Conservation (phyloP, 2,329 filamentous ascomycete species). For the Aspergillus nomiae region DNA sequence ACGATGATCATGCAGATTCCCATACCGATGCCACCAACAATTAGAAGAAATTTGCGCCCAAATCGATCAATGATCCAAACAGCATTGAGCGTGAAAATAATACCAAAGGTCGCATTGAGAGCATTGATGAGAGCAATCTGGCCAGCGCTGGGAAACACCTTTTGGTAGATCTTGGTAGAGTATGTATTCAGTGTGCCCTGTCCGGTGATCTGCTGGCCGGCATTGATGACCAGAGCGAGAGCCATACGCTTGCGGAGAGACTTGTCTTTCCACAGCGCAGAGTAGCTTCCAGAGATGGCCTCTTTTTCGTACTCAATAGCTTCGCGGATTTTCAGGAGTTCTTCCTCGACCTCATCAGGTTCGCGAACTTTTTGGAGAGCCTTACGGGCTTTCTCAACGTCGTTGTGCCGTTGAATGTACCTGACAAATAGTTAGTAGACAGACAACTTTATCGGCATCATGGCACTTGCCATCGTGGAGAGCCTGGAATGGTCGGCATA, state of each 20-base stretch:
- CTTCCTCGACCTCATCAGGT: slow-evolving; percentile 67
- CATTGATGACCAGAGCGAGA: slow-evolving; percentile 67
- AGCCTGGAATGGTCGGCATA: slow-evolving; percentile 68
- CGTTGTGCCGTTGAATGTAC: slow-evolving; percentile 60
- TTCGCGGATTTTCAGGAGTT: slow-evolving; percentile 65
- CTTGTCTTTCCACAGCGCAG: slow-evolving; percentile 69
- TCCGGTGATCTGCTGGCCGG: slow-evolving; percentile 71
- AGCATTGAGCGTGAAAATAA: slow-evolving; percentile 72
- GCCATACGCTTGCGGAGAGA: slow-evolving; percentile 68
- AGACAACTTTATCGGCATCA: slow-evolving; percentile 29
- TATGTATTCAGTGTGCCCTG: slow-evolving; percentile 74
- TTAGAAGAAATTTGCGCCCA: slow-evolving; percentile 69
- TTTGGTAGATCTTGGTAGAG: slow-evolving; percentile 73
- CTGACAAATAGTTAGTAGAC: slow-evolving; percentile 13
- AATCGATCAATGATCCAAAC: slow-evolving; percentile 74
- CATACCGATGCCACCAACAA: slow-evolving; percentile 70
- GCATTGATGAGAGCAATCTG: slow-evolving; percentile 74
- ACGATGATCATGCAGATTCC: slow-evolving; percentile 70
- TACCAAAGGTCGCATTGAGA: slow-evolving; percentile 71
- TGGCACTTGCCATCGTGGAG: slow-evolving; percentile 60
- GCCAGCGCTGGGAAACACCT: slow-evolving; percentile 61
- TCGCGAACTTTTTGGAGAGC: slow-evolving; percentile 64
- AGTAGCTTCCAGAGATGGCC: slow-evolving; percentile 63
- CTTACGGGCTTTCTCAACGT: slow-evolving; percentile 61
- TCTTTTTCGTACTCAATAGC: slow-evolving; percentile 73